A percentile compares a stretch with the other conserved stretches of the same genome.
Evolutionary conservation across 352 stramenopile species (phyloP).

Genomic region (Lagenidium sp.): DNA sequence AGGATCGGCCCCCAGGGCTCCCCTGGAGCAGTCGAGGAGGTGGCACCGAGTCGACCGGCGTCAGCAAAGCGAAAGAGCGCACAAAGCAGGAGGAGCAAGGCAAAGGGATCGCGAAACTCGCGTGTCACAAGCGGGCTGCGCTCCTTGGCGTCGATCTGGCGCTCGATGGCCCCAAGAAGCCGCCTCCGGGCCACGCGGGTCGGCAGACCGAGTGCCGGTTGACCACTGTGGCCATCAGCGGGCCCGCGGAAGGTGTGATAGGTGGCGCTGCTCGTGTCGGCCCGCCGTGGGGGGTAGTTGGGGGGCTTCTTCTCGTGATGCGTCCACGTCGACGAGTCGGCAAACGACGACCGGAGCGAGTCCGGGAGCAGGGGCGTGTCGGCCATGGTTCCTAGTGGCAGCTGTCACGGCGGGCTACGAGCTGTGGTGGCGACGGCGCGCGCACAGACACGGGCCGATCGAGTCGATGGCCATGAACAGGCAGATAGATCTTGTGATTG

Average conservation of each 20-base stretch:
- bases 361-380: no score
- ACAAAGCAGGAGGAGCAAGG: slow-evolving; percentile 56
- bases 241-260: slow-evolving; percentile 12
- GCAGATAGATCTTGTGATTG: no score
- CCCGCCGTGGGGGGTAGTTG: slow-evolving; percentile 8
- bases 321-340: slow-evolving; percentile 11
- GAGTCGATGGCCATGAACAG: no score
- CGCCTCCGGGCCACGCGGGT: slow-evolving; percentile 33
- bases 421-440: no score
- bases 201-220: slow-evolving; percentile 55
- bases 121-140: slow-evolving; percentile 44
- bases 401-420: no score
- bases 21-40: no score
- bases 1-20: slow-evolving; percentile 22
- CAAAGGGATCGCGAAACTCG: slow-evolving; percentile 68
- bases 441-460: no score
- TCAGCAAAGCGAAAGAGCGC: slow-evolving; percentile 53
- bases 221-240: slow-evolving; percentile 7
- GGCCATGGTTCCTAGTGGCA: no score
- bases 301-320: slow-evolving; percentile 11
- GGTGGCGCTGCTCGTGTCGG: not conserved
- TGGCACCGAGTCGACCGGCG: slow-evolving; percentile 20
- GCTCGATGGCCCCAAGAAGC: slow-evolving; percentile 55
- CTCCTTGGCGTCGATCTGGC: slow-evolving; percentile 69
- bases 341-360: no score